Evolutionary conservation across 2,329 filamentous ascomycete genomes (phyloP), one percentile per base, ranked within the genome.

Genomic region (Orbilia ellipsospora): DNA sequence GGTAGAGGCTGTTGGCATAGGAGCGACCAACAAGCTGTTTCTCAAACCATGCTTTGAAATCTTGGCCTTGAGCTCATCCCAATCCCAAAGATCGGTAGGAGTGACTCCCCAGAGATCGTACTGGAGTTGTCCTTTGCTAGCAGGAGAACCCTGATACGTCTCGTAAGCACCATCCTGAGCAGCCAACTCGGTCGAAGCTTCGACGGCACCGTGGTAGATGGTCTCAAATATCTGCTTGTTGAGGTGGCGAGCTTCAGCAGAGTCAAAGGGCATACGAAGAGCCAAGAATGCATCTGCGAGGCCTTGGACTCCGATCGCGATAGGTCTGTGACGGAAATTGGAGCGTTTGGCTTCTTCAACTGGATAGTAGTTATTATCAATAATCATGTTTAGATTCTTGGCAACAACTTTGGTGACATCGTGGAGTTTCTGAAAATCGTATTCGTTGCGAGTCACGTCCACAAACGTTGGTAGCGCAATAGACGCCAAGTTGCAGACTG

Each of bases 221-320:
- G 95, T 99, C 87, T 99, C 95, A 79, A 99, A 99, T 83, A 99
- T 98, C 84, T 99, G 93, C 81, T 91, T 94, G 87, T 99, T 99
- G 81, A 99, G 88, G 83, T 95, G 88, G 79, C 90, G 92, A 77
- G 95, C 95, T 85, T 98, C 93, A 4, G 93, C 90, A 15, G 95
- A 99, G 83, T 99, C 95, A 81, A 99, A 99, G 36, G 95, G 94
- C 86, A 98, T 88, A 81, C 95, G 94, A 63, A 99, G 90, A 78
- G 95, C 94, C 80, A 99, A 88, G 90, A 99, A 99, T 68, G 94
- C 93, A 86, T 99, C 95, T 28, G 95, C 95, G 81, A 99, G 90
- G 87, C 95, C 95, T 83, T 97, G 94, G 55, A 99, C 95, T 88
- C 95, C 95, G 69, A 99, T 90, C 82, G 94, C 95, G 81, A 99